phyloP scores from a whole-genome alignment of 73 alveolate genomes.

The Paramecium biaurelia region DNA sequence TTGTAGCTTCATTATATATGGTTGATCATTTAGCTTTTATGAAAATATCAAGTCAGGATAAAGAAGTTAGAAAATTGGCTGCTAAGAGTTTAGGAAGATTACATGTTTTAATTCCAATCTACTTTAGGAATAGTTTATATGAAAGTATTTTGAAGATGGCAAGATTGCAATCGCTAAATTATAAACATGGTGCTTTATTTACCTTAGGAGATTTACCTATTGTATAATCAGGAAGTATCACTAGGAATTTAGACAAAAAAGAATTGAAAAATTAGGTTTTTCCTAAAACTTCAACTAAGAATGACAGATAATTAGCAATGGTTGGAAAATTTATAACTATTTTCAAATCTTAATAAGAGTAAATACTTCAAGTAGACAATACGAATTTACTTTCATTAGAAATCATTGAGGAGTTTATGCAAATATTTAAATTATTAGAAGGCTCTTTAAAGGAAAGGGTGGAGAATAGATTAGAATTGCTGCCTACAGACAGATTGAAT shows the following conservation, averaged over 20 bases:
- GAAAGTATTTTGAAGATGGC: not conserved
- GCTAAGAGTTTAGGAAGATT: slow-evolving; percentile 84
- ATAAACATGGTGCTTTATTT: slow-evolving; percentile 92
- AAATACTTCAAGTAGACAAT: slow-evolving; percentile 14
- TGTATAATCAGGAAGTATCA: slow-evolving; percentile 89
- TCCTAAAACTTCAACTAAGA: slow-evolving; percentile 69
- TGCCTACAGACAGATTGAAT: not conserved
- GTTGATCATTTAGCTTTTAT: slow-evolving; percentile 86
- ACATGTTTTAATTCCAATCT: slow-evolving; percentile 84
- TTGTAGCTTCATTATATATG: slow-evolving; percentile 88
- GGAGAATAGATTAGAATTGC: slow-evolving; percentile 48
- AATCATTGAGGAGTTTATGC: not conserved
- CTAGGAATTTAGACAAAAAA: slow-evolving; percentile 55
- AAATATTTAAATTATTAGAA: slow-evolving; percentile 70
- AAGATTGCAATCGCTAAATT: not conserved
- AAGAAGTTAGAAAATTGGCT: slow-evolving; percentile 84
- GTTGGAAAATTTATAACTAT: slow-evolving; percentile 79
- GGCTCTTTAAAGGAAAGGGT: slow-evolving; percentile 95
- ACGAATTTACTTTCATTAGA: slow-evolving; percentile 68
- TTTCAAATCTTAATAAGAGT: slow-evolving; percentile 77
- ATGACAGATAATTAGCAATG: slow-evolving; percentile 79
- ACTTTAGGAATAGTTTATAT: slow-evolving; percentile 65
- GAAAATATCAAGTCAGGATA: slow-evolving; percentile 91
- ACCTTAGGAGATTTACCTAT: slow-evolving; percentile 90
- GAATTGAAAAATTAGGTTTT: slow-evolving; percentile 78